Percentiles rank a stretch among this genome's conserved stretches.
These are phyloP conservation scores for Wickerhamomyces sp. DNA, from an alignment of 1,139 yeast genomes.

Conservation along the genomic window DNA sequence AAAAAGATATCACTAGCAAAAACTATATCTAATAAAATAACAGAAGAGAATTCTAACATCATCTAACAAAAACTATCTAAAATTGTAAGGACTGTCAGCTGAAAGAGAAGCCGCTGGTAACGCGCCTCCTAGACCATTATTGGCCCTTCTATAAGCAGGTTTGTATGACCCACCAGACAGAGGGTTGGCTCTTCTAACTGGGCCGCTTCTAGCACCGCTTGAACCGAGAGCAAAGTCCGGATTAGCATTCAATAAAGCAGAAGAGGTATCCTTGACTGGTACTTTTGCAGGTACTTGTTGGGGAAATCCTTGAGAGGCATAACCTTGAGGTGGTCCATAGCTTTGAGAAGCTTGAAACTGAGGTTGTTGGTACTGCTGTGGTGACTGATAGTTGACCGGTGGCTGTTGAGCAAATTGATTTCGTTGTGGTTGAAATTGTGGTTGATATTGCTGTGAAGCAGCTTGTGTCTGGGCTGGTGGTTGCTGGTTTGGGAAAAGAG, in stretches of 20 bases:
- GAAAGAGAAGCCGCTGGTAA: slow-evolving; percentile 29
- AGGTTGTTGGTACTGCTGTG: background rate
- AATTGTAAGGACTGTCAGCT: slow-evolving; percentile 23
- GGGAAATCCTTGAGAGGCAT: slow-evolving; percentile 12
- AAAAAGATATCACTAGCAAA: too few relatives aligned
- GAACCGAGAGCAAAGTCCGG: slow-evolving; percentile 46
- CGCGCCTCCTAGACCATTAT: slow-evolving; percentile 21
- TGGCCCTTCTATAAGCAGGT: slow-evolving; percentile 34
- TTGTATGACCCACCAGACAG: slow-evolving; percentile 23
- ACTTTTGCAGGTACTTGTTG: slow-evolving; percentile 1
- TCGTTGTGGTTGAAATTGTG: too few relatives aligned
- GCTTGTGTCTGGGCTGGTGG: slow-evolving; percentile 11
- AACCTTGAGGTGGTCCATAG: slow-evolving; percentile 17
- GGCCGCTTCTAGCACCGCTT: slow-evolving; percentile 22
- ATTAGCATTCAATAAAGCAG: slow-evolving; percentile 43
- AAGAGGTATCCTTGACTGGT: slow-evolving; percentile 37
- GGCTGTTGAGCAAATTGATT: too few relatives aligned
- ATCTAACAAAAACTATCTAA: slow-evolving; percentile 11
- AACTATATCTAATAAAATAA: too few relatives aligned
- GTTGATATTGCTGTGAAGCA: slow-evolving; percentile 5
- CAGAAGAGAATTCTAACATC: background rate
- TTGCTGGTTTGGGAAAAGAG: slow-evolving; percentile 16
- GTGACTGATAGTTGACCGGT: too few relatives aligned
- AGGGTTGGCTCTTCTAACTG: slow-evolving; percentile 22
- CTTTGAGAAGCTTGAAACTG: slow-evolving; percentile 3